phyloP scores from a whole-genome alignment of 1,284 basidiomycete genomes.

The Boletus mariae region DNA sequence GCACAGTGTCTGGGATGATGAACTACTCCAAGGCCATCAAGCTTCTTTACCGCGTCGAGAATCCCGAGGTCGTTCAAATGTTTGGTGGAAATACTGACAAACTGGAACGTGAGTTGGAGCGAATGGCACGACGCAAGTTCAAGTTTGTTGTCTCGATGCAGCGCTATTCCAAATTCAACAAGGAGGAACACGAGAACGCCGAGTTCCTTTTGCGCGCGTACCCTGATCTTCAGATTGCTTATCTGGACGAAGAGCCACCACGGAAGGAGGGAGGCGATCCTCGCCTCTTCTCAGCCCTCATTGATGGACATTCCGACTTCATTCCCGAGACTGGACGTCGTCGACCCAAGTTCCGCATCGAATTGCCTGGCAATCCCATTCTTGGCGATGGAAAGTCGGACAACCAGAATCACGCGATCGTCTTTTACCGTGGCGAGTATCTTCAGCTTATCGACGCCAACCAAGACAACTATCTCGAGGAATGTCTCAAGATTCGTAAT shows the following conservation, averaged over 20 bases:
- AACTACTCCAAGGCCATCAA: slow-evolving; percentile 99
- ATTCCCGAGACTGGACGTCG: slow-evolving; percentile 84
- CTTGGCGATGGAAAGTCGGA: slow-evolving; percentile 99
- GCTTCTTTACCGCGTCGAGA: slow-evolving; percentile 98
- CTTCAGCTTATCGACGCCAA: slow-evolving; percentile 99
- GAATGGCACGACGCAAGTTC: slow-evolving; percentile 98
- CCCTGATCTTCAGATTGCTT: slow-evolving; percentile 97
- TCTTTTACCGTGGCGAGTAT: slow-evolving; percentile 99
- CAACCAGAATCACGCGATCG: slow-evolving; percentile 99
- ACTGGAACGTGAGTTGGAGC: slow-evolving; percentile 93
- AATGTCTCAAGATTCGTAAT: slow-evolving; percentile 98
- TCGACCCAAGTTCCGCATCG: slow-evolving; percentile 96
- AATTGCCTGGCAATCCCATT: slow-evolving; percentile 98
- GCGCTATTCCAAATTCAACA: slow-evolving; percentile 98
- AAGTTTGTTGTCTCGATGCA: slow-evolving; percentile 99
- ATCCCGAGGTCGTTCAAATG: slow-evolving; percentile 96
- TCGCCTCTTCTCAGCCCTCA: slow-evolving; percentile 91
- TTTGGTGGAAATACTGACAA: slow-evolving; percentile 98
- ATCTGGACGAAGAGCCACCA: slow-evolving; percentile 93
- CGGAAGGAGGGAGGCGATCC: slow-evolving; percentile 95
- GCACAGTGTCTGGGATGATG: slow-evolving; percentile 99
- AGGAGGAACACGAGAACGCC: slow-evolving; percentile 98
- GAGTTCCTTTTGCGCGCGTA: slow-evolving; percentile 99
- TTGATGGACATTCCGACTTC: slow-evolving; percentile 98
- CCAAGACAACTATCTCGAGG: slow-evolving; percentile 99